Base-by-base conservation (phyloP, 2,329 filamentous ascomycete species). In the Colletotrichum scovillei region DNA sequence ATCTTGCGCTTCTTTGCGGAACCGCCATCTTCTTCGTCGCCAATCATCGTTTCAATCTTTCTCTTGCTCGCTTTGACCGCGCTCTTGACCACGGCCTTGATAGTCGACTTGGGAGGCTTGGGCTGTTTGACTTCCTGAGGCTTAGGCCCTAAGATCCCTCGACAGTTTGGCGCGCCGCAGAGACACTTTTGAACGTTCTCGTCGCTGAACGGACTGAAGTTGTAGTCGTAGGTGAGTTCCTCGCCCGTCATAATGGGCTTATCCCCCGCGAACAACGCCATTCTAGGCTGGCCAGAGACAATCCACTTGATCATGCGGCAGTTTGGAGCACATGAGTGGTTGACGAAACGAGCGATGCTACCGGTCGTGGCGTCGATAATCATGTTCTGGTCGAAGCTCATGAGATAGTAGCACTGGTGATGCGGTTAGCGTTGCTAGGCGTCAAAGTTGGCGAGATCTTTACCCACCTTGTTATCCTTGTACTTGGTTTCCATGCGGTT, bases 271-370 rank as follows among this genome's bases (percentile, higher is more conserved):
- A 99, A 99, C 1, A 99, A 90, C 19, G 95, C 97, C 95, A 99
- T 98, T 69, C 97, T 92, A 55, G 96, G 96, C 81, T 97, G 95
- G 32, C 95, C 95, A 62, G 92, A 92, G 67, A 99, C 97, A 74
- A 95, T 96, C 95, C 95, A 98, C 82, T 98, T 98, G 79, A 97
- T 95, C 95, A 99, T 98, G 75, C 93, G 91, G 84, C 96, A 98
- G 81, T 99, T 99, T 3, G 97, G 97, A 70, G 94, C 93, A 84
- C 97, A 99, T 22, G 95, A 98, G 82, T 99, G 97, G 81, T 99
- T 99, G 81, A 99, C 95, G 82, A 99, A 99, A 69, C 97, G 93
- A 79, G 97, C 96, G 83, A 98, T 97, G 76, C 94, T 97, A 78
- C 97, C 97, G 69, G 94, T 95, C 32, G 95, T 98, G 42, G 96